Percentiles rank a stretch among this genome's conserved stretches.
Conservation (phyloP, 2,329 filamentous ascomycete genomes). For the Hypoxylon rubiginosum region DNA sequence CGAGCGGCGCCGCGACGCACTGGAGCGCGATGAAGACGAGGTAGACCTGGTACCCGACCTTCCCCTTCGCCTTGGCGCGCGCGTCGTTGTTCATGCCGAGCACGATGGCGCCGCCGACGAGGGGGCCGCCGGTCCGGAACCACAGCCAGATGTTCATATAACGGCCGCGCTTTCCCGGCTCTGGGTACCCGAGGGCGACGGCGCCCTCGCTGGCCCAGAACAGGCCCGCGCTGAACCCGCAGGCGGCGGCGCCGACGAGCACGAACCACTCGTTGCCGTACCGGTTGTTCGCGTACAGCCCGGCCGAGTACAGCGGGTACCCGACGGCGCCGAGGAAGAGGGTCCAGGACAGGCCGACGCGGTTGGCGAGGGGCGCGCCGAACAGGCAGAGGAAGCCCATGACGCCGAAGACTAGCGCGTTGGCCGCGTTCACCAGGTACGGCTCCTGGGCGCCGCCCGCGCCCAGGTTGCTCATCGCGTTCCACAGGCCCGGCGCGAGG, state of each 20-base stretch:
- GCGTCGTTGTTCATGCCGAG: constrained; percentile 73
- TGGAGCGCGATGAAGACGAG: constrained; percentile 79
- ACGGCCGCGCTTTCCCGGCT: constrained; percentile 75
- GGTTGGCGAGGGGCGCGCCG: constrained; percentile 53
- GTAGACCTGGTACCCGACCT: constrained; percentile 77
- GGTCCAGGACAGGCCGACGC: constrained; percentile 51
- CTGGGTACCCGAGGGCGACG: constrained; percentile 78
- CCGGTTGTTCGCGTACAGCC: constrained; percentile 58
- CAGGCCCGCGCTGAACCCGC: constrained; percentile 77
- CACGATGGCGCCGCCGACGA: constrained; percentile 80
- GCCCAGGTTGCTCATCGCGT: constrained; percentile 67
- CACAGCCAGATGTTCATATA: constrained; percentile 78
- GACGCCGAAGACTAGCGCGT: constrained; percentile 54
- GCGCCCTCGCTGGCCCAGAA: constrained; percentile 85
- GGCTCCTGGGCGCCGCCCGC: constrained; percentile 66
- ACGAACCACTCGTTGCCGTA: constrained; percentile 74
- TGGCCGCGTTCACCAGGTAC: constrained; percentile 59
- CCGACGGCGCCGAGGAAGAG: constrained; percentile 54
- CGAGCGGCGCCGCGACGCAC: constrained; percentile 72
- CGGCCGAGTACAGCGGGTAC: constrained; percentile 55
- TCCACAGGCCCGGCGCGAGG: constrained; percentile 66
- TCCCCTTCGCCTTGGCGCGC: constrained; percentile 61
- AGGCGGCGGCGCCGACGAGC: constrained; percentile 76
- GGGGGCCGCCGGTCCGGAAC: constrained; percentile 66
- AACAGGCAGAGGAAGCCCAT: constrained; percentile 54